Percentiles rank a stretch among this genome's conserved stretches.
phyloP scores from a whole-genome alignment of 2,329 filamentous ascomycete species.

The Tolypocladium pustulatum region DNA sequence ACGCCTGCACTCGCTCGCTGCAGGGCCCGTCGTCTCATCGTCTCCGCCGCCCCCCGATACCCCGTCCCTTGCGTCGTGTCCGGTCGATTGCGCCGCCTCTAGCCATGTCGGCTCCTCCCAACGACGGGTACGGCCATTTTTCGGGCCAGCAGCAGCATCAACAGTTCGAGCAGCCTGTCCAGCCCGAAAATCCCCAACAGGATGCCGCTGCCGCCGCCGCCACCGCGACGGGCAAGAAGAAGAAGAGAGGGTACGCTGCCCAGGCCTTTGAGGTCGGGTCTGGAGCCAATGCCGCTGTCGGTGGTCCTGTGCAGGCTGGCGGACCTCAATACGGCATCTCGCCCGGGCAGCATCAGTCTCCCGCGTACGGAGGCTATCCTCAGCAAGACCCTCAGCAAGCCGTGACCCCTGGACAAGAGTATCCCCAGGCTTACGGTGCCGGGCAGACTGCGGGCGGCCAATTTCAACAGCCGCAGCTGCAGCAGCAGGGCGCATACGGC shows the following conservation, averaged over 20 bases:
- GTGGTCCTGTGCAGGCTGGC: slow-evolving; percentile 30
- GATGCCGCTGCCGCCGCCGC: slow-evolving; percentile 13
- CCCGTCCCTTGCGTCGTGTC: not conserved
- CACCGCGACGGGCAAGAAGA: slow-evolving; percentile 55
- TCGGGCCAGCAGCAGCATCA: slow-evolving; percentile 31
- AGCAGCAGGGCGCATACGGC: slow-evolving; percentile 27
- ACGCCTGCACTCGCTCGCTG: slow-evolving; percentile 4
- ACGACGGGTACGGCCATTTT: slow-evolving; percentile 43
- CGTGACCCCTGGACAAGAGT: slow-evolving; percentile 28
- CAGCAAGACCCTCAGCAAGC: slow-evolving; percentile 34
- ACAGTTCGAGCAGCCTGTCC: slow-evolving; percentile 28
- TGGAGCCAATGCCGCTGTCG: slow-evolving; percentile 65
- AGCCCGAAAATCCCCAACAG: slow-evolving; percentile 19
- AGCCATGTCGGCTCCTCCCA: slow-evolving; percentile 48
- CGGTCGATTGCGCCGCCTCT: slow-evolving; percentile 9
- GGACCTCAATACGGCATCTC: slow-evolving; percentile 36
- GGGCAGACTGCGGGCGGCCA: slow-evolving; percentile 22
- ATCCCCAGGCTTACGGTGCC: slow-evolving; percentile 32
- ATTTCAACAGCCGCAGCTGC: slow-evolving; percentile 5
- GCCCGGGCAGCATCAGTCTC: slow-evolving; percentile 27
- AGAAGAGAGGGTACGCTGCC: slow-evolving; percentile 90
- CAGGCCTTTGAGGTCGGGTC: slow-evolving; percentile 88
- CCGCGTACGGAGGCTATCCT: slow-evolving; percentile 51
- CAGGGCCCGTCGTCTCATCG: slow-evolving; percentile 3
- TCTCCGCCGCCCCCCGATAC: not conserved